Conservation (phyloP, 805 yeast species). For the Maudiozyma saulgeensis region DNA sequence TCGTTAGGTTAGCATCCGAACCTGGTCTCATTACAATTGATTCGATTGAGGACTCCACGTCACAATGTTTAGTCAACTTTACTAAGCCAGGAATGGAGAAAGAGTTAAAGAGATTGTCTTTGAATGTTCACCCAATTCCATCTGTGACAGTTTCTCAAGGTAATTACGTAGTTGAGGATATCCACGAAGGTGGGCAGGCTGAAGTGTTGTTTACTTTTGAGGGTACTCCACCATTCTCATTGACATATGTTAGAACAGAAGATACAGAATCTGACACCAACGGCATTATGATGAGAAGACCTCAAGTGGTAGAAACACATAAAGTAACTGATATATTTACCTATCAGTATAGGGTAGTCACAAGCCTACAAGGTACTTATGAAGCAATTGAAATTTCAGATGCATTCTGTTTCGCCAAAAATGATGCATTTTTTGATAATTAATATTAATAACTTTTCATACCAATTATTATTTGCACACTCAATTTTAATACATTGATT, state of each 20-base stretch:
- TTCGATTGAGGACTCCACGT: constrained; percentile 65
- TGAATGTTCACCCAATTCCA: constrained; percentile 47
- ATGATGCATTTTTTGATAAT: constrained; percentile 28
- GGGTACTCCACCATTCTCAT: constrained; percentile 85
- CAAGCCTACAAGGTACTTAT: constrained; percentile 85
- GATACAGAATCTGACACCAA: constrained; percentile 33
- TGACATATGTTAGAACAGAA: constrained; percentile 73
- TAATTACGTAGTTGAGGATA: constrained; percentile 62
- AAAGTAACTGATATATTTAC: constrained; percentile 54
- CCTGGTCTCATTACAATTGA: constrained; percentile 68
- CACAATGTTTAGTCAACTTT: constrained; percentile 60
- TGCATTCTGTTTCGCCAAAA: constrained; percentile 56
- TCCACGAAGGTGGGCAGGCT: constrained; percentile 91
- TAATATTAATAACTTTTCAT: constrained; percentile 2
- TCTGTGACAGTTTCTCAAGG: constrained; percentile 82
- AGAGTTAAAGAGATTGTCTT: constrained; percentile 27
- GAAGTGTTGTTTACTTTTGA: constrained; percentile 73
- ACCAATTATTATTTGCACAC: not conserved
- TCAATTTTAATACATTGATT: not conserved
- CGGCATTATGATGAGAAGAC: constrained; percentile 35
- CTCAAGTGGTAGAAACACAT: constrained; percentile 51
- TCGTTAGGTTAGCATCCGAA: constrained; percentile 64
- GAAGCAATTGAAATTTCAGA: constrained; percentile 89
- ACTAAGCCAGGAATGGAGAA: constrained; percentile 31
- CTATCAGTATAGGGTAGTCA: constrained; percentile 58